phyloP scores from a whole-genome alignment of 306 rosid species.

The Dryas octopetala region DNA sequence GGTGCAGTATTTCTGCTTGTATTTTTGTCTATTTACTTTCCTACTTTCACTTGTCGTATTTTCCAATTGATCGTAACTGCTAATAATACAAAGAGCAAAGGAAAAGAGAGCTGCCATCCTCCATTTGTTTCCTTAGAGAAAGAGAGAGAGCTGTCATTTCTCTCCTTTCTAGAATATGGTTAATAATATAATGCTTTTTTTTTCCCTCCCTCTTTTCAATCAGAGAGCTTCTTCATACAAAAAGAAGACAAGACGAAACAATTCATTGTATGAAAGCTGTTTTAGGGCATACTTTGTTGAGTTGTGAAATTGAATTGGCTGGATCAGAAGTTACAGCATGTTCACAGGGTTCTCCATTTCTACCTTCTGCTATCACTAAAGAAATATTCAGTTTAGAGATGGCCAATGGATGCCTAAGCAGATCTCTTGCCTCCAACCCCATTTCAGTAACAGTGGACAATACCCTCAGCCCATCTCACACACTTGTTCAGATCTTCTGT shows the following conservation, averaged over 20 bases:
- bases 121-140: neutral
- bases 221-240: conserved; percentile 53
- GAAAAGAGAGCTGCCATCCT: neutral
- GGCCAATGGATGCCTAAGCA: conserved; percentile 25
- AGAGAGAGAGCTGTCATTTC: too few species aligned
- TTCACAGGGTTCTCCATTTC: conserved; percentile 40
- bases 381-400: conserved; percentile 51
- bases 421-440: conserved; percentile 33
- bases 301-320: conserved; percentile 53
- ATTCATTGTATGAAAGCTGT: conserved; percentile 32
- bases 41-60: neutral
- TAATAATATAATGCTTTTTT: neutral
- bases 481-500: conserved; percentile 47
- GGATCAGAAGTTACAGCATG: conserved; percentile 44
- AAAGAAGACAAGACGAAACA: conserved; percentile 47
- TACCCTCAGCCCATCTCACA: conserved; percentile 54
- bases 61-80: neutral
- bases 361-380: conserved; percentile 46
- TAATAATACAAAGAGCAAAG: neutral
- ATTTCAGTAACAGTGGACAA: conserved; percentile 45
- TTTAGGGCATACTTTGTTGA: conserved; percentile 33
- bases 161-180: neutral
- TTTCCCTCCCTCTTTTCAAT: neutral
- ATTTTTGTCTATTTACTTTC: neutral
- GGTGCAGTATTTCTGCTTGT: neutral